A percentile compares a stretch with the other conserved stretches of the same genome.
phyloP scores from a whole-genome alignment of 148 eudicot genomes.

The Beta vulgaris region DNA sequence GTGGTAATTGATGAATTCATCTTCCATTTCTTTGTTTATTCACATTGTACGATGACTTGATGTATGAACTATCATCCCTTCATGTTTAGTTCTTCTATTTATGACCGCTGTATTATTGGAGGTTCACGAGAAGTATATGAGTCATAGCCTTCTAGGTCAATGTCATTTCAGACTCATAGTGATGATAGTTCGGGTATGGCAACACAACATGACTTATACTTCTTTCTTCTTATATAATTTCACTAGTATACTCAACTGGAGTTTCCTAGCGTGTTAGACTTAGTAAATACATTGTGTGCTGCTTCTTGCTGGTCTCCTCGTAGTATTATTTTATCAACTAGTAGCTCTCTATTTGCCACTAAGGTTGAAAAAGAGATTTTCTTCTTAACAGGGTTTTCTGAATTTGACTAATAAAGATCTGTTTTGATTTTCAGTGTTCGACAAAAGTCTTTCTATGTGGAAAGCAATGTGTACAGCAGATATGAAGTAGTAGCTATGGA shows the following conservation, averaged over 20 bases:
- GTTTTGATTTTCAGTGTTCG: constrained; percentile 51
- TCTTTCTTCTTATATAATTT: not conserved
- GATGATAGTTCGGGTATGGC: not conserved
- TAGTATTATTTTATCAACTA: not conserved
- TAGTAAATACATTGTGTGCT: not conserved
- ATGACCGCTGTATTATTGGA: not conserved
- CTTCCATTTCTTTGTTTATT: not conserved
- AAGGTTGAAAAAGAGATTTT: not conserved
- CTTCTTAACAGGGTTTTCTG: not conserved
- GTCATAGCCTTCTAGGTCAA: not conserved
- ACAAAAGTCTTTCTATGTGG: constrained; percentile 55
- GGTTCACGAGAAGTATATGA: not conserved
- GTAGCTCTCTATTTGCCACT: not conserved
- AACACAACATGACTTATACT: not conserved
- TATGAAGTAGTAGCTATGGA: constrained; percentile 98
- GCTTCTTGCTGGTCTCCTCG: not conserved
- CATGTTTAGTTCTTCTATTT: not conserved
- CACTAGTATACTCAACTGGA: not conserved
- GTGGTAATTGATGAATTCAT: constrained; percentile 30
- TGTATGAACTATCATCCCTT: not conserved
- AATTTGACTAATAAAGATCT: constrained; percentile 2
- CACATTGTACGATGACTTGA: not conserved
- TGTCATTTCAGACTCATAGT: not conserved
- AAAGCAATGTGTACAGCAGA: constrained; percentile 52
- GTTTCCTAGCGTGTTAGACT: not conserved